phyloP scores from a whole-genome alignment of 305 asterid species.

The Fraxinus sp. region DNA sequence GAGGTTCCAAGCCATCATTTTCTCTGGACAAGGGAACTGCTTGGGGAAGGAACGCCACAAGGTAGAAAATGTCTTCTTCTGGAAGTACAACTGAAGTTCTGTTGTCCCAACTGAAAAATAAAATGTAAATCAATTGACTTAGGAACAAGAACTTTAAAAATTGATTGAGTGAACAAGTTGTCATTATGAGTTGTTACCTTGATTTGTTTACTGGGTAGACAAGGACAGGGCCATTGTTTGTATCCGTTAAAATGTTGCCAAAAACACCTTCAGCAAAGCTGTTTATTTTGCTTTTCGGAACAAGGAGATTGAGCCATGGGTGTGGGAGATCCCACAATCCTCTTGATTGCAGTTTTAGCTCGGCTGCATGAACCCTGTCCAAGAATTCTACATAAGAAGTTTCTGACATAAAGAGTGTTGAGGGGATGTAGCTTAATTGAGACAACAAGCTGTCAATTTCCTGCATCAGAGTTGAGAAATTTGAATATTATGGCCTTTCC shows the following conservation, averaged over 20 bases:
- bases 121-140: neutral
- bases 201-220: conserved; percentile 79
- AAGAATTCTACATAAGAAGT: conserved; percentile 68
- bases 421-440: conserved; percentile 59
- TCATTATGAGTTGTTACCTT: conserved; percentile 42
- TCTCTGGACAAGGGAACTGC: conserved; percentile 55
- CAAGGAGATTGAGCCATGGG: conserved; percentile 87
- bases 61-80: conserved; percentile 75
- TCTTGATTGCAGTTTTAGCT: conserved; percentile 48
- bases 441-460: conserved; percentile 62
- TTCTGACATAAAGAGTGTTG: conserved; percentile 66
- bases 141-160: conserved; percentile 5
- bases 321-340: conserved; percentile 91
- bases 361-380: conserved; percentile 84
- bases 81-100: conserved; percentile 79
- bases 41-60: conserved; percentile 79
- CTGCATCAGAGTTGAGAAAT: conserved; percentile 37
- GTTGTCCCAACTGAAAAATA: conserved; percentile 68
- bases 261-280: conserved; percentile 61
- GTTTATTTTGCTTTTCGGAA: conserved; percentile 69
- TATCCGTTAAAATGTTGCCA: conserved; percentile 57
- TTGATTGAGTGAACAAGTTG: conserved; percentile 4
- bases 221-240: conserved; percentile 78
- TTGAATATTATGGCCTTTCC: neutral
- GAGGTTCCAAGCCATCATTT: conserved; percentile 42